Percentiles rank a stretch among this genome's conserved stretches.
Conservation (phyloP, 176 grass and related monocot genomes). For the Zoysia pacifica region DNA sequence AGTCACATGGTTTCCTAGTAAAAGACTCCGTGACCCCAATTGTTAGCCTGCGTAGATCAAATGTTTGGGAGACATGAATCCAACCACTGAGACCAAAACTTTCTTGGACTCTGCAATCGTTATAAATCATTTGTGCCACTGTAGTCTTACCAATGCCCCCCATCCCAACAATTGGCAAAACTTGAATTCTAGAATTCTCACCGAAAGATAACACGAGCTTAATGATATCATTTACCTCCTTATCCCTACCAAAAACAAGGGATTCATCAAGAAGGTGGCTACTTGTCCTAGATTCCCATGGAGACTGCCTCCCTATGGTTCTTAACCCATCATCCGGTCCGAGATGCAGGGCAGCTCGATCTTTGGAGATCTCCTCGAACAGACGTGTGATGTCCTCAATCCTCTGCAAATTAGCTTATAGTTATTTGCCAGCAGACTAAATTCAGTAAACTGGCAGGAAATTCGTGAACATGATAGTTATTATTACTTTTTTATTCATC, state of each 20-base stretch:
- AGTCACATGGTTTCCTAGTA: neutral
- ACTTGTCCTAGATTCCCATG: neutral
- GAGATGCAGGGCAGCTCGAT: conserved; percentile 21
- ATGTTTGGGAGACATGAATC: conserved; percentile 47
- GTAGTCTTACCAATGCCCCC: conserved; percentile 63
- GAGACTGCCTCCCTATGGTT: neutral
- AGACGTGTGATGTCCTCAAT: conserved; percentile 9
- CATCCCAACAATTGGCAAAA: conserved; percentile 52
- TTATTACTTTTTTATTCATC: too few relatives aligned
- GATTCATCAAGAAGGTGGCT: conserved; percentile 45
- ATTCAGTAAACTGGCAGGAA: too few relatives aligned
- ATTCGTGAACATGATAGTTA: too few relatives aligned
- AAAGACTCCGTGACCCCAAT: conserved; percentile 33
- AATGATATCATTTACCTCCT: conserved; percentile 34
- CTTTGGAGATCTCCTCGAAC: conserved; percentile 45
- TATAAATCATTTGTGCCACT: conserved; percentile 49
- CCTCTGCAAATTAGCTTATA: neutral
- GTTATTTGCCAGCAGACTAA: neutral
- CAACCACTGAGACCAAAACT: conserved; percentile 38
- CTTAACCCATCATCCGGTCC: conserved; percentile 36
- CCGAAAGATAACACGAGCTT: neutral
- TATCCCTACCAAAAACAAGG: conserved; percentile 33
- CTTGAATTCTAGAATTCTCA: neutral
- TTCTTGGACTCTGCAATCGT: conserved; percentile 13
- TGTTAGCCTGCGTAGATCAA: conserved; percentile 38